Evolutionary conservation across 225 moss, liverwort and hornwort genomes (phyloP), one percentile per base, ranked within the genome.

Genomic region (Marchantia polymorpha): DNA sequence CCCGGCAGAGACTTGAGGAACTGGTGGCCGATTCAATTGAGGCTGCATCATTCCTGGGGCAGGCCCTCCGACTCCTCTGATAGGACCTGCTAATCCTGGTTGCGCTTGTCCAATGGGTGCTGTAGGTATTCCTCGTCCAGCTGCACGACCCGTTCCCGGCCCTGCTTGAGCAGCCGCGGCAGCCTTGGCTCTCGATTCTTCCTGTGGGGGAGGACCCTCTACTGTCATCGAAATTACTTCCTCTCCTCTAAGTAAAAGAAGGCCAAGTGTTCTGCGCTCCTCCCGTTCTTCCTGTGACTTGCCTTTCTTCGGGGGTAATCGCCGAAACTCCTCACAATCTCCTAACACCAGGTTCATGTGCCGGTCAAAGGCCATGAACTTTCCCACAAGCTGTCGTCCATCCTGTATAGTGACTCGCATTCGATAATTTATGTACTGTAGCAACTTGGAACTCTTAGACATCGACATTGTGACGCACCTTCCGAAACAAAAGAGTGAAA

Each of bases 1-100:
- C 22, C 90, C 96, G 6, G 96, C 94, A 30, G 96, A 90, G 22
- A 96, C 96, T 73, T 96, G 96, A 31, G 96, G 91, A 70, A 89
- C 84, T n/a, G 91, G 89, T 67, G 91, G 89, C 20, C 89, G 87
- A 79, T 81, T 87, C 60, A 90, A 52, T n/a, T 93, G 94, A 61
- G 96, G 96, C 77, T 96, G 96, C 96, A 96, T 96, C 96, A 96
- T 96, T 26, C 92, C 93, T 61, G 96, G 96, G 55, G 96, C 88
- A 22, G 96, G 96, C 22, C 94, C 94, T n/a, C 96, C 96, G 2
- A 96, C 94, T 70, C 96, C 96, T 82, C 96, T 76, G 6, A 92
- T 89, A 23, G 96, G 96, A 14, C 96, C 96, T 80, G 94, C 90
- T 26, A 96, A 86, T 25, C 96, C 94, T 0, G 96, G 96, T 79